Conservation (phyloP, 2,329 filamentous ascomycete genomes). For the Trichoderma semiorbis region DNA sequence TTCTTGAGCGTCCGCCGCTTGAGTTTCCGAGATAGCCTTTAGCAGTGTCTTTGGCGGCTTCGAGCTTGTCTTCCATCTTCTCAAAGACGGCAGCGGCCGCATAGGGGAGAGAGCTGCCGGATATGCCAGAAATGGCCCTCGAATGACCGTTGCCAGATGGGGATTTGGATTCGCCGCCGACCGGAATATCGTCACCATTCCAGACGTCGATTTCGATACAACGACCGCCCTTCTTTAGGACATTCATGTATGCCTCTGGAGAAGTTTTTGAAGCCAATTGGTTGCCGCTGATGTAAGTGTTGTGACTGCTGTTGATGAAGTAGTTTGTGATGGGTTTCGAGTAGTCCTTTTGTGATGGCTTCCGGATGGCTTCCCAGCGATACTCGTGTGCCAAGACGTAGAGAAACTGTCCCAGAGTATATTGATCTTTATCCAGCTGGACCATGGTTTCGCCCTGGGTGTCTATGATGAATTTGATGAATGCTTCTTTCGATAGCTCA, state of each 20-base stretch:
- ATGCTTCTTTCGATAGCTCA: slow-evolving; percentile 34
- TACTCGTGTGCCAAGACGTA: slow-evolving; percentile 45
- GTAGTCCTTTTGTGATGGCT: slow-evolving; percentile 53
- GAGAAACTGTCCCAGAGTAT: slow-evolving; percentile 49
- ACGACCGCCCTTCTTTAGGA: slow-evolving; percentile 72
- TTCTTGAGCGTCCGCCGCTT: slow-evolving; percentile 37
- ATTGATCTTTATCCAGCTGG: slow-evolving; percentile 39
- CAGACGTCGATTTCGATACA: slow-evolving; percentile 96
- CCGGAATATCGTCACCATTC: slow-evolving; percentile 60
- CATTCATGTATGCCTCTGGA: slow-evolving; percentile 72
- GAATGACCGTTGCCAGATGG: slow-evolving; percentile 41
- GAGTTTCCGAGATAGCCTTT: slow-evolving; percentile 29
- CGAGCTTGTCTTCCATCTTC: slow-evolving; percentile 32
- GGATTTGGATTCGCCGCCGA: slow-evolving; percentile 35
- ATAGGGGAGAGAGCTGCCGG: slow-evolving; percentile 45
- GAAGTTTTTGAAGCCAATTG: slow-evolving; percentile 77
- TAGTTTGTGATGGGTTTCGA: slow-evolving; percentile 77
- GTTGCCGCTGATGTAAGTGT: slow-evolving; percentile 86
- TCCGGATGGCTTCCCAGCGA: slow-evolving; percentile 42
- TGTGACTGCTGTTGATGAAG: slow-evolving; percentile 92
- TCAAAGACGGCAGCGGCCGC: slow-evolving; percentile 41
- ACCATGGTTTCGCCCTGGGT: slow-evolving; percentile 45
- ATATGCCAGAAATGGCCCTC: slow-evolving; percentile 46
- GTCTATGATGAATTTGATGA: slow-evolving; percentile 48
- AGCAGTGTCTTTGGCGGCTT: slow-evolving; percentile 26